Conservation (phyloP, 257 asterid species). For the Rubia yunnanensis region DNA sequence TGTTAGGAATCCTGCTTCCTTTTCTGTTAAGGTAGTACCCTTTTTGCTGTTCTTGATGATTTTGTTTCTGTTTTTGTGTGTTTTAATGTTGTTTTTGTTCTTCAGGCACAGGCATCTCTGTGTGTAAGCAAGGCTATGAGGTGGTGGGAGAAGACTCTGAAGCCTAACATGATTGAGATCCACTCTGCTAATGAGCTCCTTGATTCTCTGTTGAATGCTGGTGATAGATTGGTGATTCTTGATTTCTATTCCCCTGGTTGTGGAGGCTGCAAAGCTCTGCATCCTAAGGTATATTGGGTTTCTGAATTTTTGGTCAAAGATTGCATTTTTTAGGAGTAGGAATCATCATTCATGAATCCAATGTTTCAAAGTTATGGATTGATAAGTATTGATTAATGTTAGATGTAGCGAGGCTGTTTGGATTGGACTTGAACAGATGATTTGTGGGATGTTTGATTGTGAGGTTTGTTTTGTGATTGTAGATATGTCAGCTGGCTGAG, state of each 20-base stretch:
- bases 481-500: constrained; percentile 91
- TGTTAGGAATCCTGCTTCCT: constrained; percentile 27
- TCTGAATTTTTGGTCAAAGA: not conserved
- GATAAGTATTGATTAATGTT: no score
- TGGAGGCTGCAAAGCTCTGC: constrained; percentile 91
- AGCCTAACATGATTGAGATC: constrained; percentile 80
- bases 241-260: constrained; percentile 94
- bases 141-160: constrained; percentile 87
- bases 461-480: constrained; percentile 8
- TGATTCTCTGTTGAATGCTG: constrained; percentile 59
- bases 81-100: not conserved
- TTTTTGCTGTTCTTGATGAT: not conserved
- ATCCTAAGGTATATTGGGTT: constrained; percentile 65
- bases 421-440: not conserved
- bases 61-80: not conserved
- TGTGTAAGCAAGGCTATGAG: constrained; percentile 43
- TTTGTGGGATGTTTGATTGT: not conserved
- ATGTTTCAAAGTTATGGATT: no score
- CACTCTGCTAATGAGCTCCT: constrained; percentile 57
- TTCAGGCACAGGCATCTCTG: constrained; percentile 52
- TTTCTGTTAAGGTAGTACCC: constrained; percentile 39
- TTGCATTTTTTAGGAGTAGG: no score
- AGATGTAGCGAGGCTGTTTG: no score
- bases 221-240: constrained; percentile 66
- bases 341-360: no score